Conservation (phyloP, 176 grass and related monocot genomes). For the Dendrocalamus sinicus region DNA sequence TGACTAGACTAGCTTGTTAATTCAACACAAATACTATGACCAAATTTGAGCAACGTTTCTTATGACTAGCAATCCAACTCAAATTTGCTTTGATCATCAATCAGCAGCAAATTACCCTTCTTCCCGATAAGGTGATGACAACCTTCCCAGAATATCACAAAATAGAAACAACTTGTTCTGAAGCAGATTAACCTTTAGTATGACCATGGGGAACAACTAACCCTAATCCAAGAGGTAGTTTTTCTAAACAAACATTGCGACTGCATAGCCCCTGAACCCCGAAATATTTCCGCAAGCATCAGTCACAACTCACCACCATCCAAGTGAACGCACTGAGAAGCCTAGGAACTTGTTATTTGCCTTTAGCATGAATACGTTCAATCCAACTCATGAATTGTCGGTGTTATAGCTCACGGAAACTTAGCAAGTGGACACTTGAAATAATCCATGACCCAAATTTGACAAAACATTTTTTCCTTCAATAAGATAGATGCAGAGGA, state of each 20-base stretch:
- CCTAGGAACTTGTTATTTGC: no score
- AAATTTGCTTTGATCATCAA: constrained; percentile 3
- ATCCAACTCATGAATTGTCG: background rate
- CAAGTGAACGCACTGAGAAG: no score
- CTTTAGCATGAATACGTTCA: background rate
- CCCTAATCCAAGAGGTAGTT: background rate
- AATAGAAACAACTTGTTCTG: background rate
- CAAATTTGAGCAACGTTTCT: constrained; percentile 30
- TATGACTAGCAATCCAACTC: background rate
- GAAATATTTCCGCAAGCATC: background rate
- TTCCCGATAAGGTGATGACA: background rate
- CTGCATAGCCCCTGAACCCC: background rate
- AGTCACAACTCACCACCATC: no score
- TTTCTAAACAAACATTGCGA: background rate
- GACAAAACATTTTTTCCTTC: background rate
- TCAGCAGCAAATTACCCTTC: constrained; percentile 2
- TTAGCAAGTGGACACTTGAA: background rate
- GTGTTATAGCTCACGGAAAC: background rate
- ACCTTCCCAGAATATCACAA: background rate
- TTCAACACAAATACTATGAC: constrained; percentile 15
- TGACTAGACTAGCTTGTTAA: background rate
- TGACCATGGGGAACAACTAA: background rate
- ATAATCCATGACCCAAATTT: no score
- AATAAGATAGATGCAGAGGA: background rate
- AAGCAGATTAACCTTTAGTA: constrained; percentile 13